These are phyloP conservation scores for Helotiales sp. DNA, from an alignment of 2,329 filamentous ascomycete species.

Conservation along the genomic window DNA sequence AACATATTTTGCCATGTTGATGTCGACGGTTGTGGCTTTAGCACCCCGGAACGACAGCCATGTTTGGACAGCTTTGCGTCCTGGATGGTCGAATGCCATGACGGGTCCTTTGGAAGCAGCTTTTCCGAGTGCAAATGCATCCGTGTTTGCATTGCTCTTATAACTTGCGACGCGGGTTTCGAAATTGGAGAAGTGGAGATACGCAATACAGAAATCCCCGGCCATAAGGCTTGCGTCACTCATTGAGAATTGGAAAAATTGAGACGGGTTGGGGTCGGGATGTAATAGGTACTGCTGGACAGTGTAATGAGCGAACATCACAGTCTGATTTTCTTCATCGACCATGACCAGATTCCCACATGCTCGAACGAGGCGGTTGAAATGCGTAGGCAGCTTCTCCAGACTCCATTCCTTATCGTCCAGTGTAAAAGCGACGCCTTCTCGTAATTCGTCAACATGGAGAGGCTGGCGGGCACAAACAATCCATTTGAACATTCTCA, in stretches of 20 bases:
- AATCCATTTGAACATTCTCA: constrained; percentile 29
- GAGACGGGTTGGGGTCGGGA: too few species aligned
- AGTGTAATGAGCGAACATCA: constrained; percentile 30
- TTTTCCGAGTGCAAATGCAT: constrained; percentile 14
- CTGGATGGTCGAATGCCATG: too few species aligned
- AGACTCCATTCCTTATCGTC: constrained; percentile 19
- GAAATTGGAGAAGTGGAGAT: constrained; percentile 28
- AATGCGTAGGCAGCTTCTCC: constrained; percentile 21
- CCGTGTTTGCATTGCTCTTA: constrained; percentile 13
- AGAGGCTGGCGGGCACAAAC: constrained; percentile 26
- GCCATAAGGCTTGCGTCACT: constrained; percentile 21
- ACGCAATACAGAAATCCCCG: constrained; percentile 28
- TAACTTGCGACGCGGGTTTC: constrained; percentile 22
- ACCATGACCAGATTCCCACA: constrained; percentile 26
- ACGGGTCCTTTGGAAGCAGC: too few species aligned
- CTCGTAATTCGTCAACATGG: constrained; percentile 23
- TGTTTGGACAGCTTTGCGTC: too few species aligned
- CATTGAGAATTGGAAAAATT: constrained; percentile 13
- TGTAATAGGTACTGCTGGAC: constrained; percentile 29
- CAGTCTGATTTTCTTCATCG: constrained; percentile 16
- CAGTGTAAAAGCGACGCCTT: constrained; percentile 26
- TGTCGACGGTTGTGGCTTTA: background rate
- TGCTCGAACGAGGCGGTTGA: constrained; percentile 21
- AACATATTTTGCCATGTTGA: background rate
- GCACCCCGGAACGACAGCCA: too few species aligned